phyloP scores from a whole-genome alignment of 768 basidiomycete species.

The Kwoniella botswanensis region DNA sequence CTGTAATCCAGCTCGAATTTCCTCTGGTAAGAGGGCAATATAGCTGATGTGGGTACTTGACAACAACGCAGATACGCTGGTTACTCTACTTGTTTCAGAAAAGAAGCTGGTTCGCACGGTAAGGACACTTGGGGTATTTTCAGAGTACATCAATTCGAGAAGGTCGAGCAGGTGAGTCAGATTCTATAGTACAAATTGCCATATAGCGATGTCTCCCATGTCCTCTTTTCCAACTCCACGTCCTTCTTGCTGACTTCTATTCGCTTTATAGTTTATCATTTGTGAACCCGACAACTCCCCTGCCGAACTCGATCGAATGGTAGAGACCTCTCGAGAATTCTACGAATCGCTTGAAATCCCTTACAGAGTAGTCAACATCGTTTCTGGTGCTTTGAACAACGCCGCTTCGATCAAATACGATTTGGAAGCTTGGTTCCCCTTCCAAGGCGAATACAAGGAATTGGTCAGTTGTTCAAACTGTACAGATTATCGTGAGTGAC shows the following conservation, averaged over 20 bases:
- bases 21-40: too few species aligned
- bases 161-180: constrained; percentile 72
- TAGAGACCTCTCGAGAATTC: constrained; percentile 87
- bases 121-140: constrained; percentile 99
- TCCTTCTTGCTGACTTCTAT: neutral
- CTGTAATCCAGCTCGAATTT: too few species aligned
- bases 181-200: neutral
- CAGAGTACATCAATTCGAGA: constrained; percentile 99
- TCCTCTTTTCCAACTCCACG: too few species aligned
- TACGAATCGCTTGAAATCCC: constrained; percentile 93
- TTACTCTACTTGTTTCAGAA: constrained; percentile 90
- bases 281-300: constrained; percentile 94
- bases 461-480: constrained; percentile 97
- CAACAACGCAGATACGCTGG: constrained; percentile 60
- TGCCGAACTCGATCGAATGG: constrained; percentile 90
- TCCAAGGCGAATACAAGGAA: constrained; percentile 95
- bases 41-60: neutral
- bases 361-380: constrained; percentile 91
- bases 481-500: constrained; percentile 91
- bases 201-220: too few species aligned
- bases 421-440: constrained; percentile 99
- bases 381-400: constrained; percentile 93
- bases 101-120: constrained; percentile 96
- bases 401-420: constrained; percentile 98
- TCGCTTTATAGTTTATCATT: constrained; percentile 76